Conservation (phyloP, 805 yeast species). For the Cyberlindnera samutprakarnensis region DNA sequence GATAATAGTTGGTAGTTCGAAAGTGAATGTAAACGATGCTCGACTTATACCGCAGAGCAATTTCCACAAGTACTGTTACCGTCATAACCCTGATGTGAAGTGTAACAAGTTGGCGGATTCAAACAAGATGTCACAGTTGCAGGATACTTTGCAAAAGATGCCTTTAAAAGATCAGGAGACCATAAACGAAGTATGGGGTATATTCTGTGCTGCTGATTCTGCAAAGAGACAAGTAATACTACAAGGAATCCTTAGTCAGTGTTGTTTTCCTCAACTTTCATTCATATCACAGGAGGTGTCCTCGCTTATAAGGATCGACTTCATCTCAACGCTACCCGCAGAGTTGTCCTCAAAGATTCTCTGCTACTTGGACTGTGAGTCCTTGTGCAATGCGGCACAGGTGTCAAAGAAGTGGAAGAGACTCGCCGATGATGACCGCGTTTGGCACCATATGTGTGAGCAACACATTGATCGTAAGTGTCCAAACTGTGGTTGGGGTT, state of each 20-base stretch:
- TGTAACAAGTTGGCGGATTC: constrained; percentile 66
- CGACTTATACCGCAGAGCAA: constrained; percentile 31
- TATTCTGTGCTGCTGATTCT: constrained; percentile 67
- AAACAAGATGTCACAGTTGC: constrained; percentile 55
- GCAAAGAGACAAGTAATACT: constrained; percentile 68
- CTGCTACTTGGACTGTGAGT: constrained; percentile 85
- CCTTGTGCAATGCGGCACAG: constrained; percentile 91
- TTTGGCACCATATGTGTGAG: constrained; percentile 98
- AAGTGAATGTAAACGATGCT: constrained; percentile 3
- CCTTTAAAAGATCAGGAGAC: constrained; percentile 70
- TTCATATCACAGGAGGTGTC: constrained; percentile 74
- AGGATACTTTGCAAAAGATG: constrained; percentile 45
- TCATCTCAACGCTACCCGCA: constrained; percentile 74
- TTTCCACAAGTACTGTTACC: constrained; percentile 71
- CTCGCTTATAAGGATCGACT: constrained; percentile 79
- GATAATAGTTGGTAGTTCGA: too few species aligned
- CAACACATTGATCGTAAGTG: constrained; percentile 97
- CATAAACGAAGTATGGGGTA: constrained; percentile 76
- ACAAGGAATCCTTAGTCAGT: constrained; percentile 77
- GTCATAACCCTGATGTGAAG: constrained; percentile 86
- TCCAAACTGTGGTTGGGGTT: constrained; percentile 98
- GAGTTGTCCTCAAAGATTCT: constrained; percentile 81
- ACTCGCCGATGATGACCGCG: constrained; percentile 92
- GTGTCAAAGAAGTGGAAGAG: constrained; percentile 83
- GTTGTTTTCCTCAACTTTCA: constrained; percentile 95